Evolutionary conservation across 805 yeast genomes (phyloP).

Genomic region (Candida alai): DNA sequence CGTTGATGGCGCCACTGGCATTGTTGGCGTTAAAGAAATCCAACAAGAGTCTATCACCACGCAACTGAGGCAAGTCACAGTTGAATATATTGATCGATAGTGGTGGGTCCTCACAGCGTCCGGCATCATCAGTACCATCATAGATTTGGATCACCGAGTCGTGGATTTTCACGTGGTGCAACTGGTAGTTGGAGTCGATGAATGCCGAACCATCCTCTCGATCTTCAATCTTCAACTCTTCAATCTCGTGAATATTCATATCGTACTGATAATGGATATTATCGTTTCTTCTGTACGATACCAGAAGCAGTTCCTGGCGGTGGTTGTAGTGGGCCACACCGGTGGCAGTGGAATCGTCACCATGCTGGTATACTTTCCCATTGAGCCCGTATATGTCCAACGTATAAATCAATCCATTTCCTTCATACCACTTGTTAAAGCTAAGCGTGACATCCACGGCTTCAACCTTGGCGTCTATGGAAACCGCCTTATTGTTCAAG

Average conservation of each 20-base stretch:
- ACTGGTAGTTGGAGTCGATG: slow-evolving; percentile 30
- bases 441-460: slow-evolving; percentile 44
- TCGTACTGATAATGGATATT: slow-evolving; percentile 31
- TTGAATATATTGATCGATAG: slow-evolving; percentile 57
- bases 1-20: slow-evolving; percentile 70
- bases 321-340: slow-evolving; percentile 10
- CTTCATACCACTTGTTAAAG: slow-evolving; percentile 53
- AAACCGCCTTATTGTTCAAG: slow-evolving; percentile 11
- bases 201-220: background rate
- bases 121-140: slow-evolving; percentile 19
- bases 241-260: slow-evolving; percentile 21
- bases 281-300: slow-evolving; percentile 20
- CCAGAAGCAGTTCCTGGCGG: slow-evolving; percentile 9
- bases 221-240: slow-evolving; percentile 11
- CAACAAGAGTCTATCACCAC: slow-evolving; percentile 54
- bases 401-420: slow-evolving; percentile 48
- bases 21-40: slow-evolving; percentile 70
- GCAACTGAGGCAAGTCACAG: slow-evolving; percentile 58
- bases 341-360: no score
- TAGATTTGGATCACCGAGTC: slow-evolving; percentile 47
- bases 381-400: slow-evolving; percentile 46
- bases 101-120: no score
- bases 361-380: slow-evolving; percentile 31
- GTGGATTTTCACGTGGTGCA: slow-evolving; percentile 41
- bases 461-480: slow-evolving; percentile 37